Conservation (phyloP, 306 rosid genomes). For the Malus domestica region ASM211411v1 NC_041789.1:24501001-24501500, state of each 20-base stretch:
- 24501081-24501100: not conserved
- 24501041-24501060: not conserved
- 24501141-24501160: not conserved
- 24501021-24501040: too few relatives aligned
- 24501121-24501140: not conserved
- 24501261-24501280: not conserved
- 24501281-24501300: slow-evolving; percentile 4
- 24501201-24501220: not conserved
- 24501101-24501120: not conserved
- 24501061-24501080: not conserved
- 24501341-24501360: slow-evolving; percentile 94
- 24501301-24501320: slow-evolving; percentile 61
- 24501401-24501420: slow-evolving; percentile 99
- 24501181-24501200: not conserved
- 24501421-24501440: slow-evolving; percentile 78
- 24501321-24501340: slow-evolving; percentile 94
- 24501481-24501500: not conserved
- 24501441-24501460: slow-evolving; percentile 1
- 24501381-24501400: slow-evolving; percentile 93
- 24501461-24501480: not conserved
- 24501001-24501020: not conserved
- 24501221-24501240: not conserved
- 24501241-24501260: not conserved
- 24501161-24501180: not conserved
- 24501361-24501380: slow-evolving; percentile 84